Conservation (phyloP, 2,329 filamentous ascomycete species). For the Fusarium pseudonygamai region DNA sequence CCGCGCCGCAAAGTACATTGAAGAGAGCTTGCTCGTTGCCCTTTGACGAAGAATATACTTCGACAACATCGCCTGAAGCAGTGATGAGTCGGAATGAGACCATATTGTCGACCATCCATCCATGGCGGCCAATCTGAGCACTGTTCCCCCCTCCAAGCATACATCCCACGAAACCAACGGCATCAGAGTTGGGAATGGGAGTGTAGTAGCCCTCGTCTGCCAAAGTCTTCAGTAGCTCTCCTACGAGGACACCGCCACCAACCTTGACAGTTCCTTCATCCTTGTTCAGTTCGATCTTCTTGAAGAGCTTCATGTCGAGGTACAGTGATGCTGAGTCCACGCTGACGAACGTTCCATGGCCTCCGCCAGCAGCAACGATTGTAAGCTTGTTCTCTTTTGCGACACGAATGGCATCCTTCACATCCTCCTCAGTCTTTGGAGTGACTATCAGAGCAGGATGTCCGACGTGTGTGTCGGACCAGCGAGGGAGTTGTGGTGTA, state of each 20-base stretch:
- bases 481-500: slow-evolving; percentile 33
- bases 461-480: slow-evolving; percentile 44
- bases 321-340: slow-evolving; percentile 45
- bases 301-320: slow-evolving; percentile 47
- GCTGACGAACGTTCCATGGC: slow-evolving; percentile 43
- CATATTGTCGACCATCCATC: slow-evolving; percentile 48
- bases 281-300: slow-evolving; percentile 43
- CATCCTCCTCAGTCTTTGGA: slow-evolving; percentile 44
- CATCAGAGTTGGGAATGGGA: slow-evolving; percentile 40
- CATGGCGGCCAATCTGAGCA: slow-evolving; percentile 43
- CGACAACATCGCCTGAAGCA: slow-evolving; percentile 14
- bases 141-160: slow-evolving; percentile 44
- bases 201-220: slow-evolving; percentile 46
- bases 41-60: slow-evolving; percentile 14
- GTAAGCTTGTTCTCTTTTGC: slow-evolving; percentile 43
- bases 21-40: slow-evolving; percentile 44
- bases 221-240: slow-evolving; percentile 41
- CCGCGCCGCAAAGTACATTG: slow-evolving; percentile 47
- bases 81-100: slow-evolving; percentile 44
- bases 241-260: slow-evolving; percentile 43
- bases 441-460: slow-evolving; percentile 43
- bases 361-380: slow-evolving; percentile 44
- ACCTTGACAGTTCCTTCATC: slow-evolving; percentile 37
- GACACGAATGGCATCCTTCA: slow-evolving; percentile 39
- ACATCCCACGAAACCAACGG: slow-evolving; percentile 42